These are phyloP conservation scores for Aphanocladium album DNA, from an alignment of 2,329 filamentous ascomycete genomes.

Conservation along the genomic window DNA sequence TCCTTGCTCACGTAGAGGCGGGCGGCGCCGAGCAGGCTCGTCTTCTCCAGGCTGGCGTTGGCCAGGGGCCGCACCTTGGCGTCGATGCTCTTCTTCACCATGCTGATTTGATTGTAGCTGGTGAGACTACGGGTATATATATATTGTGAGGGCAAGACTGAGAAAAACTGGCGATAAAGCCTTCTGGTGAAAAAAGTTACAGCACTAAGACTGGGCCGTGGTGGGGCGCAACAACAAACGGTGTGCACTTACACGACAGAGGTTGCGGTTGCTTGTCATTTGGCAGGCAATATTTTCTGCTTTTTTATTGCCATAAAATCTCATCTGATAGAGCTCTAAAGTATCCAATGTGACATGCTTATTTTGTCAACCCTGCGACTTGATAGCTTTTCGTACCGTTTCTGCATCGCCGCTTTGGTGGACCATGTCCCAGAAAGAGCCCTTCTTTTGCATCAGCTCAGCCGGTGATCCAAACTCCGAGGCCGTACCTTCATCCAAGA, in stretches of 20 bases:
- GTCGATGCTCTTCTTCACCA: constrained; percentile 32
- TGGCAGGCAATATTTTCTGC: too few relatives aligned
- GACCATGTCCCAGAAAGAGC: constrained; percentile 11
- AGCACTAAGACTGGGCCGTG: not conserved
- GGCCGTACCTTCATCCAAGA: constrained; percentile 6
- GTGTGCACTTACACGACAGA: not conserved
- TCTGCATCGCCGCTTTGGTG: constrained; percentile 1
- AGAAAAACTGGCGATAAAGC: not conserved
- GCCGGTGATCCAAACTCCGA: constrained; percentile 5
- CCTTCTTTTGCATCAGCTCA: not conserved
- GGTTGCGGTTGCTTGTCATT: too few relatives aligned
- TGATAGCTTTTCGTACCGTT: not conserved
- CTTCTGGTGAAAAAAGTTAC: not conserved
- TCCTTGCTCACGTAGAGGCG: constrained; percentile 46
- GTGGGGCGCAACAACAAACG: not conserved
- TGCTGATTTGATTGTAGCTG: constrained; percentile 12
- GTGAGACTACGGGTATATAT: not conserved
- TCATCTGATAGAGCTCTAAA: too few relatives aligned
- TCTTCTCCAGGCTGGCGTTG: constrained; percentile 37
- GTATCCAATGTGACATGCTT: too few relatives aligned
- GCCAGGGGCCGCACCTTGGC: constrained; percentile 39
- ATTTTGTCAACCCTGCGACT: not conserved
- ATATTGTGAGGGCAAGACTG: not conserved
- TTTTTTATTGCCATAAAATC: too few relatives aligned
- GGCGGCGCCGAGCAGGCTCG: constrained; percentile 38